phyloP scores from a whole-genome alignment of 345 rosid species.

The Eucalyptus shirleyi region DNA sequence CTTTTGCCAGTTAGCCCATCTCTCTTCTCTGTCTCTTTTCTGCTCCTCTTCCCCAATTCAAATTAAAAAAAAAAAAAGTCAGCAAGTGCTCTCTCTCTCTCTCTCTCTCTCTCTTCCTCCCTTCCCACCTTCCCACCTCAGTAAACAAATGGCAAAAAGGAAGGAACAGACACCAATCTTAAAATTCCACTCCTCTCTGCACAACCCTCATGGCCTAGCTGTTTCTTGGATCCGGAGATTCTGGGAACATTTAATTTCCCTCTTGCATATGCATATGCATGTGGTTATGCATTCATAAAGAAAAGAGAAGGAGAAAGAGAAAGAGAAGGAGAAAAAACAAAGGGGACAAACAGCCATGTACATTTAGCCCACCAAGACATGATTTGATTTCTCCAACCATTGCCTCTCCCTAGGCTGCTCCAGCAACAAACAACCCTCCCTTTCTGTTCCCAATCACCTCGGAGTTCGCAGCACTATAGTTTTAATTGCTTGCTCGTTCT shows the following conservation, averaged over 20 bases:
- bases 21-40: neutral
- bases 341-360: neutral
- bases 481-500: conserved; percentile 7
- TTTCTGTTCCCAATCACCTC: conserved; percentile 7
- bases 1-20: neutral
- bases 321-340: neutral
- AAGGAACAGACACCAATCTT: neutral
- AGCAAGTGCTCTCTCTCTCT: neutral
- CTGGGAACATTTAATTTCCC: conserved; percentile 14
- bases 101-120: neutral
- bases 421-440: conserved; percentile 6
- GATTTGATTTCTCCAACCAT: conserved; percentile 25
- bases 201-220: conserved; percentile 58
- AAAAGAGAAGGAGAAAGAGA: neutral
- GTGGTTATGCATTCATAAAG: neutral
- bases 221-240: conserved; percentile 84
- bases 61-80: neutral
- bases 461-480: conserved; percentile 19
- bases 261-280: conserved; percentile 13
- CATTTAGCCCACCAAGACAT: conserved; percentile 25
- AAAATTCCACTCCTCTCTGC: conserved; percentile 38
- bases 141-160: neutral
- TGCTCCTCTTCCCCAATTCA: neutral
- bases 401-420: conserved; percentile 30
- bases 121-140: neutral